These are phyloP conservation scores for Deinandra increscens DNA, from an alignment of 129 eudicot species.

Conservation along the genomic window DNA sequence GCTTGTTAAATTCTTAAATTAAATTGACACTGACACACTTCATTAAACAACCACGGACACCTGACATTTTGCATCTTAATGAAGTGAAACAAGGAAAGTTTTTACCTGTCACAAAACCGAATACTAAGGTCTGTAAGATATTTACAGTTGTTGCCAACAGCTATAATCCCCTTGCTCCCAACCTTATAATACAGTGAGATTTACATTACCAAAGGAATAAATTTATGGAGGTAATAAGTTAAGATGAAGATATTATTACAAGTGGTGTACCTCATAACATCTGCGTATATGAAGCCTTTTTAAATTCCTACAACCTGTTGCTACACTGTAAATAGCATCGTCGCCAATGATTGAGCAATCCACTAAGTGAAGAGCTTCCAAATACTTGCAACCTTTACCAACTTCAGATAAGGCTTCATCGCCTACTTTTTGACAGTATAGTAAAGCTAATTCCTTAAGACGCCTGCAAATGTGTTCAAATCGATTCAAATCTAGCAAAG, in stretches of 20 bases:
- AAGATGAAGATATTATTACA: not conserved
- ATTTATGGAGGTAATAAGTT: not conserved
- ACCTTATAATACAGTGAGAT: slow-evolving; percentile 43
- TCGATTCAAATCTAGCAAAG: not conserved
- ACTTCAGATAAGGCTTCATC: slow-evolving; percentile 69
- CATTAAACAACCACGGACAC: not conserved
- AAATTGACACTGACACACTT: slow-evolving; percentile 4
- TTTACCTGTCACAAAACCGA: slow-evolving; percentile 83
- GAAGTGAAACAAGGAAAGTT: not conserved
- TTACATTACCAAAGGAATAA: not conserved
- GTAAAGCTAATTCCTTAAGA: slow-evolving; percentile 75
- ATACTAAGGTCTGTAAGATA: slow-evolving; percentile 76
- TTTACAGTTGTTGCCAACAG: slow-evolving; percentile 85
- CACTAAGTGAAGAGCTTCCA: slow-evolving; percentile 86
- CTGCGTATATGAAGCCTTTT: slow-evolving; percentile 89
- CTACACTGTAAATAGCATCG: slow-evolving; percentile 80
- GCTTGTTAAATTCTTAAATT: not conserved
- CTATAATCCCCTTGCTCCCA: slow-evolving; percentile 74
- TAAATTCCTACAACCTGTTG: slow-evolving; percentile 66
- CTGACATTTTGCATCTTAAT: not conserved
- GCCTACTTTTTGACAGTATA: slow-evolving; percentile 81
- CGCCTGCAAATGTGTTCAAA: slow-evolving; percentile 49
- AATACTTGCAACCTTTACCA: slow-evolving; percentile 85
- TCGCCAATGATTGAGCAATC: slow-evolving; percentile 84
- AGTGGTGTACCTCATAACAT: slow-evolving; percentile 69